Evolutionary conservation across 768 basidiomycete genomes (phyloP), one percentile per base, ranked within the genome.

Genomic region (Rhodocollybia butyracea): DNA sequence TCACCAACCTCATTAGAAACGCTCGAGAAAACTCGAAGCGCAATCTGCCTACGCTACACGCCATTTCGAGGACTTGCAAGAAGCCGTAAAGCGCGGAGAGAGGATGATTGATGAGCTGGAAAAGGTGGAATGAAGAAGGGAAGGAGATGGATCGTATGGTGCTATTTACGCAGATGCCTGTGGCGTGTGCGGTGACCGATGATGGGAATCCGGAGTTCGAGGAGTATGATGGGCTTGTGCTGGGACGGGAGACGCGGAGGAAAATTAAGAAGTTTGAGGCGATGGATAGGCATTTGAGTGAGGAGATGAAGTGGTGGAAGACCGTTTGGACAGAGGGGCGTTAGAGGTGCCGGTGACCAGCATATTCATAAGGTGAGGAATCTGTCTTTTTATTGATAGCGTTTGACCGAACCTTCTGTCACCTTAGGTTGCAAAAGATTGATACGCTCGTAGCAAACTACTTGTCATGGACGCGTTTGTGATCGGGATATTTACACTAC

Each of bases 221-320:
- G n/a, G 42, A n/a, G 19, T 46, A 46, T 15, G 40, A 42, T 54
- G 40, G 26, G 29, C 6, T 12, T 5, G 21, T 54, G n/a, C 39
- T 13, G 22, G 38, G 27, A 24, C 34, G 12, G 27, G 48, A 50
- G 13, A 38, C 34, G 24, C 24, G 10, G 48, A 34, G 48, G 34
- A 50, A 50, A 10, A 50, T 50, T 6, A 38, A 17, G 34, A 34
- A 50, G 32, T 12, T 39, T 3, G 11, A 21, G 3, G 15, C n/a
- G 22, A 10, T 50, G 19, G 48, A 50, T 27, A 24, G 17, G 13
- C 48, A 38, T 50, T 38, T 38, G 48, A 19, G 38, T 15, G 48
- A 27, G 8, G 48, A 50, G 34, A 50, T 50, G 48, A n/a, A 38
- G 22, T 50, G 48, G 48, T 50, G 48, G 48, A 22, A 31, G n/a